phyloP scores from a whole-genome alignment of 257 asterid genomes.

The Forsythia viridissima region DNA sequence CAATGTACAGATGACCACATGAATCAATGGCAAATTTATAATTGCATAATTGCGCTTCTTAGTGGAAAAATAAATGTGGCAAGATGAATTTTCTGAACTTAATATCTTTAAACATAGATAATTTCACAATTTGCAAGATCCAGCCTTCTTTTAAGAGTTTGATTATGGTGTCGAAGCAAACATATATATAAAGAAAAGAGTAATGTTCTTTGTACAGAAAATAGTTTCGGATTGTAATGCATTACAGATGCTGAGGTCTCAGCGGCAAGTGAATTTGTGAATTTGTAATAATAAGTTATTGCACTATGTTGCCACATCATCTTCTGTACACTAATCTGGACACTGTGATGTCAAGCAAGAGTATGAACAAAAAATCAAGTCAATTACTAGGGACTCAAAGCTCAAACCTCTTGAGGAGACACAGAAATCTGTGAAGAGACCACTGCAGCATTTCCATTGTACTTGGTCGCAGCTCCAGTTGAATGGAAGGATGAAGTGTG shows the following conservation, averaged over 20 bases:
- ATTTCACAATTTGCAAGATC: not conserved
- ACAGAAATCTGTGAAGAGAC: constrained; percentile 68
- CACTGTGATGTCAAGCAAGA: not conserved
- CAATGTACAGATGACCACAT: not conserved
- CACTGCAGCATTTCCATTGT: constrained; percentile 58
- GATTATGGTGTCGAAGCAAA: not conserved
- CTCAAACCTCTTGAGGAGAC: constrained; percentile 80
- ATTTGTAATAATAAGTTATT: too few relatives aligned
- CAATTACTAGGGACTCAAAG: constrained; percentile 5
- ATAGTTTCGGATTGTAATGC: too few relatives aligned
- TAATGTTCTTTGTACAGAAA: too few relatives aligned
- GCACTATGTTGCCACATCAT: too few relatives aligned
- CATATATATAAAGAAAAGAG: not conserved
- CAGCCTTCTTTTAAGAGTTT: not conserved
- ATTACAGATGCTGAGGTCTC: too few relatives aligned
- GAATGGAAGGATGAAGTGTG: constrained; percentile 70
- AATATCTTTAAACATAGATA: not conserved
- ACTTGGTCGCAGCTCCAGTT: constrained; percentile 64
- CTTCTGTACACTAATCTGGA: too few relatives aligned
- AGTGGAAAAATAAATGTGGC: not conserved
- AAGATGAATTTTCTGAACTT: not conserved
- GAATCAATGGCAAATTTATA: not conserved
- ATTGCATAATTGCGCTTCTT: not conserved
- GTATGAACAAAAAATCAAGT: not conserved
- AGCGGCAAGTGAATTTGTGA: too few relatives aligned